phyloP scores from a whole-genome alignment of 1,284 basidiomycete genomes.

The Ceratobasidium sp. region DNA sequence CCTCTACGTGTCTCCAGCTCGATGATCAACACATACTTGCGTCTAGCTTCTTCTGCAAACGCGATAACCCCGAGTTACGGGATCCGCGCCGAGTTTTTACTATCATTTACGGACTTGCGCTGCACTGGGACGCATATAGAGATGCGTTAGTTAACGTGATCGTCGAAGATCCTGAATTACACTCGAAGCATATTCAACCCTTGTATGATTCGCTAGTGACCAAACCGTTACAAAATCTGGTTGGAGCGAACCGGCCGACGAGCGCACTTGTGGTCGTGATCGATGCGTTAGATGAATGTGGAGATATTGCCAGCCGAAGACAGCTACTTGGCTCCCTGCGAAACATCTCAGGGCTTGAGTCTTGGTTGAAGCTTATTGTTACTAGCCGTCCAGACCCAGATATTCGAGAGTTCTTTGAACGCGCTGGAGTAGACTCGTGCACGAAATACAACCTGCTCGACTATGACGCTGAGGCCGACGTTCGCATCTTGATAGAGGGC shows the following conservation, averaged over 20 bases:
- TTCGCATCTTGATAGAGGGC: not conserved
- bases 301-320: not conserved
- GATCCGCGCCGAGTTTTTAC: conserved; percentile 37
- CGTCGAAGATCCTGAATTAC: not conserved
- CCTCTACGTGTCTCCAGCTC: conserved; percentile 50
- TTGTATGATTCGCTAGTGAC: not conserved
- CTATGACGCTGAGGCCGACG: not conserved
- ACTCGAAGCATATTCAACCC: not conserved
- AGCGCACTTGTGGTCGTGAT: conserved; percentile 5
- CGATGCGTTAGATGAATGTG: not conserved
- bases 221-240: not conserved
- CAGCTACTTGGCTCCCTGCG: not conserved
- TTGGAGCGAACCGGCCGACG: not conserved
- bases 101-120: not conserved
- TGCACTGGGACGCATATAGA: not conserved
- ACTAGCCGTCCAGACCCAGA: conserved; percentile 34
- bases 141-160: not conserved
- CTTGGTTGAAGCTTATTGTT: conserved; percentile 16
- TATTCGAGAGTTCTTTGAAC: not conserved
- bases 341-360: not conserved
- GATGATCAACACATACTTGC: conserved; percentile 50
- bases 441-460: not conserved
- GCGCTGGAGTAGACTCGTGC: not conserved
- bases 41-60: conserved; percentile 56
- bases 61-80: conserved; percentile 43